Percentiles rank a stretch among this genome's conserved stretches.
These are phyloP conservation scores for Claviceps fusiformis DNA, from an alignment of 2,329 filamentous ascomycete genomes.

Conservation along the genomic window DNA sequence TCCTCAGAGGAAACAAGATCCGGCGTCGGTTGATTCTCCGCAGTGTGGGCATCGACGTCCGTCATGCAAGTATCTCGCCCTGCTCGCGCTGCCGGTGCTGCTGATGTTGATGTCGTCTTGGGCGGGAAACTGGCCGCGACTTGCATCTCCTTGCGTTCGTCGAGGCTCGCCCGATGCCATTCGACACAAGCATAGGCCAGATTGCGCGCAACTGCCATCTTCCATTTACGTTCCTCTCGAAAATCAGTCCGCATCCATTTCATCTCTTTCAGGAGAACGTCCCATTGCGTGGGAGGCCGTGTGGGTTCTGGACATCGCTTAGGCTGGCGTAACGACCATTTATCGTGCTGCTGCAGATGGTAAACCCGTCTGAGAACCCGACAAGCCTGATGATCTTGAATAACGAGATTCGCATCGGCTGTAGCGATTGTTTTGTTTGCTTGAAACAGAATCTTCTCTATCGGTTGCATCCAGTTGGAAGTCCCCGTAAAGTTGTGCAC, in stretches of 20 bases:
- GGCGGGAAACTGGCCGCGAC: conserved; percentile 43
- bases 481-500: conserved; percentile 42
- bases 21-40: conserved; percentile 43
- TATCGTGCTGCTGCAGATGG: conserved; percentile 75
- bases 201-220: conserved; percentile 64
- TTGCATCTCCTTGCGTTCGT: conserved; percentile 54
- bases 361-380: conserved; percentile 79
- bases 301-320: conserved; percentile 72
- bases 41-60: conserved; percentile 19
- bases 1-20: conserved; percentile 54
- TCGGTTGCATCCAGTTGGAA: conserved; percentile 45
- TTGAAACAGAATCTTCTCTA: conserved; percentile 62
- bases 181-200: conserved; percentile 74
- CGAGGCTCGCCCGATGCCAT: conserved; percentile 54
- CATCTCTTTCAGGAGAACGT: conserved; percentile 78
- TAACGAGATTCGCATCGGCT: conserved; percentile 66
- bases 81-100: background rate
- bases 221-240: conserved; percentile 88
- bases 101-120: conserved; percentile 16
- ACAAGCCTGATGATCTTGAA: conserved; percentile 78
- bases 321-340: conserved; percentile 85
- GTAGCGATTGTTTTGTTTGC: conserved; percentile 87
- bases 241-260: conserved; percentile 99
- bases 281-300: conserved; percentile 66
- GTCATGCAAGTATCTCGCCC: conserved; percentile 19